Evolutionary conservation across 495 filamentous ascomycete species (phyloP), one percentile per base, ranked within the genome.

Genomic region (Melanomma pulvis-pyrius): DNA sequence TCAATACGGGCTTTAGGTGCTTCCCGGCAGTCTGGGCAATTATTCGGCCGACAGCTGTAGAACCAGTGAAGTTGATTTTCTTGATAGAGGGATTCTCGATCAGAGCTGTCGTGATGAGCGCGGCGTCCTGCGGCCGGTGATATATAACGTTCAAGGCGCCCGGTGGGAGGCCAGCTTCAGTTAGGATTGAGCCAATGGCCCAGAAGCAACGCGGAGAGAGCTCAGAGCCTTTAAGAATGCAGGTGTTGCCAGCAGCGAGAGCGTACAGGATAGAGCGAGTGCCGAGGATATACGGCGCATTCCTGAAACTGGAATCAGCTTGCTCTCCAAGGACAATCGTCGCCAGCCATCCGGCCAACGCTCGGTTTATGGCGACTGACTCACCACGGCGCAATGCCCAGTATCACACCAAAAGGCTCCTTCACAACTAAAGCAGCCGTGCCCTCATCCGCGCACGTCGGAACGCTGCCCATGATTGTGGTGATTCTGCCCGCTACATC

Each of bases 191-290:
- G 22, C 86, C 85, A 47, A 97, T 81, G 39, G 84, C 86, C 80
- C 84, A 90, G 79, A 91, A 90, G 64, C 83, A 86, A 54, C 87
- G 86, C 8, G 93, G 92, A 12, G 88, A 87, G 46, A 87, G 77
- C 74, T 97, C 93, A 4, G 87, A 85, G 25, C 87, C 88, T 74
- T 96, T 96, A 6, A 93, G 78, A 24, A 96, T 82, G 39, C 82
- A 82, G 1, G 90, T 92, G 71, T 91, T 92, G 25, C 93, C 93
- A 1, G 87, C 87, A 12, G 92, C 92, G 41, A 97, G 80, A n/a
- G 93, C 88, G 70, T 83, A 89, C 32, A 87, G 78, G 21, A 92
- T 75, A 1, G 91, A 81, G 26, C 70, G 70, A 24, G 64, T 22
- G 9, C 72, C 77, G 49, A 78, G 64, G 67, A 79, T 77, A 47